Conservation (phyloP, 2,329 filamentous ascomycete species). For the Ambrosiella beaveri region DNA sequence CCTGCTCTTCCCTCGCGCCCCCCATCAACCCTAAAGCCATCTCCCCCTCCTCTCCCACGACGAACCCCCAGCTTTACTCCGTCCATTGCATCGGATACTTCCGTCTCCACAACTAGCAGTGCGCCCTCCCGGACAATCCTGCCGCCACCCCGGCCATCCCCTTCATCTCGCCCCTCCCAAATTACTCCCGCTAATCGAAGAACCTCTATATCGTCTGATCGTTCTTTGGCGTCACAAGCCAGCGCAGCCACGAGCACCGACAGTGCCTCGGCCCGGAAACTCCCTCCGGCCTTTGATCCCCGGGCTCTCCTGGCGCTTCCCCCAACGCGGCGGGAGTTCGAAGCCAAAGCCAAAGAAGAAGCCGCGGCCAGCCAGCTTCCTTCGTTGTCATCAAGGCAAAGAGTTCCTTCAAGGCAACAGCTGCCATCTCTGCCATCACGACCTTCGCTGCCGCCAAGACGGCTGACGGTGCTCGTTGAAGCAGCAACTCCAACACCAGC, state of each 20-base stretch:
- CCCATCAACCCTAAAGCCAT: slow-evolving; percentile 20
- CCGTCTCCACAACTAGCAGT: neutral
- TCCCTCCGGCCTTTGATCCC: slow-evolving; percentile 39
- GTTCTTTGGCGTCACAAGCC: slow-evolving; percentile 26
- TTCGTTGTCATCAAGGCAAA: neutral
- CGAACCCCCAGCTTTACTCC: slow-evolving; percentile 12
- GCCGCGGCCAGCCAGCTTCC: slow-evolving; percentile 17
- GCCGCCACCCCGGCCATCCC: slow-evolving; percentile 14
- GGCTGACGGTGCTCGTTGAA: slow-evolving; percentile 13
- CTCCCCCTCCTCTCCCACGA: slow-evolving; percentile 20
- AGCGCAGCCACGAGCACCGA: slow-evolving; percentile 32
- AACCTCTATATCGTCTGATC: slow-evolving; percentile 40
- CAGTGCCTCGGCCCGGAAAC: slow-evolving; percentile 27
- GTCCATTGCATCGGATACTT: neutral
- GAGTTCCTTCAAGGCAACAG: neutral
- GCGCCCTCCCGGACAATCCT: neutral
- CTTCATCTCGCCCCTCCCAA: slow-evolving; percentile 6
- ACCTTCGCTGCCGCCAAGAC: slow-evolving; percentile 16
- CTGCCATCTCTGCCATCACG: neutral
- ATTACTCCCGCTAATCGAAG: slow-evolving; percentile 22
- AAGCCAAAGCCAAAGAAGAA: slow-evolving; percentile 29
- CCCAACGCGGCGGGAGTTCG: slow-evolving; percentile 35
- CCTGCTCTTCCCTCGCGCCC: neutral
- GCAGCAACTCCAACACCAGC: neutral
- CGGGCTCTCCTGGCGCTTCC: slow-evolving; percentile 41